phyloP scores from a whole-genome alignment of 805 yeast genomes.

The Schizosaccharomyces cryophilus region DNA sequence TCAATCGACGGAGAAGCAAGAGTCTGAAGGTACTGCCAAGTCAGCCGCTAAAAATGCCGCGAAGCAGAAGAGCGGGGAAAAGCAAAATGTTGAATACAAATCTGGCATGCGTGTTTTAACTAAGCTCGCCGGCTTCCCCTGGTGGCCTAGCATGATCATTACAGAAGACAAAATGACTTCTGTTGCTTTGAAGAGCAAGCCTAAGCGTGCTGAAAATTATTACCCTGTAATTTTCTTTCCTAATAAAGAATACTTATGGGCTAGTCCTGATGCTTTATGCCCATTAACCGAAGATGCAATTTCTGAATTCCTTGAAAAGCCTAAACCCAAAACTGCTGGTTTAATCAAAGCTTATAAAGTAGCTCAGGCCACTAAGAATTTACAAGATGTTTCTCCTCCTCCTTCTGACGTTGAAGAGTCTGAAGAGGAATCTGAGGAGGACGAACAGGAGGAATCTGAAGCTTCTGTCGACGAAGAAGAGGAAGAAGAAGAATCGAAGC shows the following conservation, averaged over 20 bases:
- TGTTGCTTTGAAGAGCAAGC: background rate
- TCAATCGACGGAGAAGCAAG: no score
- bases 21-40: no score
- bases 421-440: background rate
- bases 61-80: background rate
- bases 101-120: background rate
- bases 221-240: background rate
- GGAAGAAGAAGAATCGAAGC: background rate
- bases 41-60: background rate
- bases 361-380: background rate
- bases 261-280: background rate
- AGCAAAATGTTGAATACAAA: background rate
- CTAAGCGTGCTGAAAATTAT: background rate
- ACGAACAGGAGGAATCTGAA: background rate
- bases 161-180: background rate
- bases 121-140: background rate
- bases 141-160: background rate
- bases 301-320: background rate
- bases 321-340: background rate
- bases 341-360: background rate
- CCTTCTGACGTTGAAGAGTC: background rate
- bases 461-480: background rate
- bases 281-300: background rate
- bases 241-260: background rate
- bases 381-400: background rate